These are phyloP conservation scores for Theobroma cacao DNA, from an alignment of 345 rosid species.

Conservation along the genomic window DNA sequence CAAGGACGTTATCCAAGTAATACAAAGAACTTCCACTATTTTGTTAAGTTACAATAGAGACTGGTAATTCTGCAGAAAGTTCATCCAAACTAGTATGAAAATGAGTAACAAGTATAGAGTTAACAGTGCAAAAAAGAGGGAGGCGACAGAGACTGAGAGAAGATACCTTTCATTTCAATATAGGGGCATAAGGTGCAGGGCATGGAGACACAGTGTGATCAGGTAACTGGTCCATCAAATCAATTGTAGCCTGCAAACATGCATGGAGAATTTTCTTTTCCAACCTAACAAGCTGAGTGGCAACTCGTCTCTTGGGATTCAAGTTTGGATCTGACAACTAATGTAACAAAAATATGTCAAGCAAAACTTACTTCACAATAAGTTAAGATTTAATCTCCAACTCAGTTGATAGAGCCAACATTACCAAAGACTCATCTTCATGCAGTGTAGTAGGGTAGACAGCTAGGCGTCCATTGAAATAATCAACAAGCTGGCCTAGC, in stretches of 20 bases:
- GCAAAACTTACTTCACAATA: slow-evolving; percentile 1
- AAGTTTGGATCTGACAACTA: slow-evolving; percentile 73
- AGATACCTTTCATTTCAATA: slow-evolving; percentile 57
- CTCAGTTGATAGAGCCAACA: slow-evolving; percentile 1
- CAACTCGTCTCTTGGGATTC: slow-evolving; percentile 85
- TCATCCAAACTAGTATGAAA: slow-evolving; percentile 1
- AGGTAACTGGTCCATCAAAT: slow-evolving; percentile 69
- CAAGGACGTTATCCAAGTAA: slow-evolving; percentile 4
- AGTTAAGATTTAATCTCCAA: slow-evolving; percentile 7
- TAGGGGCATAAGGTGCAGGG: slow-evolving; percentile 84
- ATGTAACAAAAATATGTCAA: neutral
- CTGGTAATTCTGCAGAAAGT: slow-evolving; percentile 11
- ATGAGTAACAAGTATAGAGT: neutral
- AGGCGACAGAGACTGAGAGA: slow-evolving; percentile 2
- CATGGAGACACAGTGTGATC: slow-evolving; percentile 78
- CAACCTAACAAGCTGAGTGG: slow-evolving; percentile 78
- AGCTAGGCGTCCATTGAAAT: slow-evolving; percentile 66
- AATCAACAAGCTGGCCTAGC: slow-evolving; percentile 78
- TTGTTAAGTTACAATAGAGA: slow-evolving; percentile 11
- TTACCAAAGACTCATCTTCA: slow-evolving; percentile 82
- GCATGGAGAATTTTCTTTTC: slow-evolving; percentile 91
- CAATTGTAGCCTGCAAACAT: slow-evolving; percentile 59
- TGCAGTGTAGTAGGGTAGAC: slow-evolving; percentile 78
- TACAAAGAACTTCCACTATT: slow-evolving; percentile 21
- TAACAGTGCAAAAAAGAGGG: neutral